These are phyloP conservation scores for Rhodotorula kratochvilovae DNA, from an alignment of 768 basidiomycete genomes.

Conservation along the genomic window DNA sequence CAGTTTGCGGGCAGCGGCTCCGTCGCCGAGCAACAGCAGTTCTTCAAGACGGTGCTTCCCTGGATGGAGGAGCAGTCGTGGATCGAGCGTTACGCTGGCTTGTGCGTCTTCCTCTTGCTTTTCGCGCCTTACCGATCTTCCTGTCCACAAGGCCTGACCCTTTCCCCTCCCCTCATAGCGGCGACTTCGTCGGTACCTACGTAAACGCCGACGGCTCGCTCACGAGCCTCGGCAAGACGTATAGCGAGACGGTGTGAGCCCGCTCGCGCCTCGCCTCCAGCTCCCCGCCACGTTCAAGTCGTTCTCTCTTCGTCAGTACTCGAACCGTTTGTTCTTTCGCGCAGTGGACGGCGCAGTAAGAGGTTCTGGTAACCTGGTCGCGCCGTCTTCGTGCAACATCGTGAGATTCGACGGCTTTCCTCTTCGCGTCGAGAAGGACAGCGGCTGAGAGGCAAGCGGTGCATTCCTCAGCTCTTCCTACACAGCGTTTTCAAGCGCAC, in stretches of 20 bases:
- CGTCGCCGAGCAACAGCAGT: slow-evolving; percentile 19
- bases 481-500: not conserved
- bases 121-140: not conserved
- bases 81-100: slow-evolving; percentile 37
- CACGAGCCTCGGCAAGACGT: slow-evolving; percentile 2
- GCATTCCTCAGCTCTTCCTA: too few species aligned
- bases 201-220: slow-evolving; percentile 4
- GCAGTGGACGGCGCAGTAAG: too few species aligned
- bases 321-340: too few species aligned
- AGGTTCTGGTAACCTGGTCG: too few species aligned
- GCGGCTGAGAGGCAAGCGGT: too few species aligned
- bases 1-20: slow-evolving; percentile 29
- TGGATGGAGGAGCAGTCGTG: slow-evolving; percentile 17
- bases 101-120: slow-evolving; percentile 10
- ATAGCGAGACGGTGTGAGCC: not conserved
- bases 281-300: too few species aligned
- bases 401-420: too few species aligned
- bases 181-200: slow-evolving; percentile 15
- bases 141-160: too few species aligned
- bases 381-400: too few species aligned
- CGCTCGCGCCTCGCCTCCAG: too few species aligned
- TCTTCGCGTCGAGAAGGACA: too few species aligned
- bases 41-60: slow-evolving; percentile 28
- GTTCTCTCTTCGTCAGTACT: too few species aligned
- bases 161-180: not conserved